Conservation (phyloP, 768 basidiomycete genomes). For the Lentinus brumalis region DNA sequence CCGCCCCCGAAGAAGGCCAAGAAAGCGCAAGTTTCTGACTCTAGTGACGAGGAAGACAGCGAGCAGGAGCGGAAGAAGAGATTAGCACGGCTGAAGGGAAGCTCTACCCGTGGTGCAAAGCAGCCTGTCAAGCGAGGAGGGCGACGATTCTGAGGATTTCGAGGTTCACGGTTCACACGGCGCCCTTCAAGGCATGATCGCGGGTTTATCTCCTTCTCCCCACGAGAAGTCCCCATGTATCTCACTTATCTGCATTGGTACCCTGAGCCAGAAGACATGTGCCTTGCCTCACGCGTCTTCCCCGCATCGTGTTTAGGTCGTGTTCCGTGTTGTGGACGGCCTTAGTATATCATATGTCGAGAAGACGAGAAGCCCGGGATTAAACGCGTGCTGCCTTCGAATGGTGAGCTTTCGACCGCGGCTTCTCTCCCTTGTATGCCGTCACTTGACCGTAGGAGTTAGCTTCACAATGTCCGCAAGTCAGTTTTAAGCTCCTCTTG, state of each 20-base stretch:
- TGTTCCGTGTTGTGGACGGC: conserved; percentile 10
- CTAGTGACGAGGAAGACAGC: conserved; percentile 57
- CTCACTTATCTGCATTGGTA: not conserved
- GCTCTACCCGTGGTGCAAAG: conserved; percentile 53
- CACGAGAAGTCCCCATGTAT: conserved; percentile 2
- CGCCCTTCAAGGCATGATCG: not conserved
- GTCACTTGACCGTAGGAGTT: conserved; percentile 19
- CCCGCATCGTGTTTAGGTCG: conserved; percentile 18
- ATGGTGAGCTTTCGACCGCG: conserved; percentile 1
- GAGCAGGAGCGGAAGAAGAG: conserved; percentile 52
- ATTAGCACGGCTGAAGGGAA: conserved; percentile 42
- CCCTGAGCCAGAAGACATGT: conserved; percentile 1
- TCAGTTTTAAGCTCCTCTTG: not conserved
- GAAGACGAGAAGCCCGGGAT: conserved; percentile 10
- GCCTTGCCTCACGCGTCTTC: conserved; percentile 3
- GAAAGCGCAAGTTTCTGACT: conserved; percentile 29
- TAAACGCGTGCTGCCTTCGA: conserved; percentile 5
- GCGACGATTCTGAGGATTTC: conserved; percentile 68
- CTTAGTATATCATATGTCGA: conserved; percentile 6
- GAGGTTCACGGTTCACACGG: conserved; percentile 24
- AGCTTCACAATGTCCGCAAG: conserved; percentile 11
- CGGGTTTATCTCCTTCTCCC: conserved; percentile 1
- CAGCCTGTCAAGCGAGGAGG: conserved; percentile 80
- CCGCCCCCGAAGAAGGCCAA: conserved; percentile 48
- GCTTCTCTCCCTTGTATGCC: conserved; percentile 5